These are phyloP conservation scores for Rhizoctonia solani DNA, from an alignment of 1,284 basidiomycete species.

Conservation along the genomic window DNA sequence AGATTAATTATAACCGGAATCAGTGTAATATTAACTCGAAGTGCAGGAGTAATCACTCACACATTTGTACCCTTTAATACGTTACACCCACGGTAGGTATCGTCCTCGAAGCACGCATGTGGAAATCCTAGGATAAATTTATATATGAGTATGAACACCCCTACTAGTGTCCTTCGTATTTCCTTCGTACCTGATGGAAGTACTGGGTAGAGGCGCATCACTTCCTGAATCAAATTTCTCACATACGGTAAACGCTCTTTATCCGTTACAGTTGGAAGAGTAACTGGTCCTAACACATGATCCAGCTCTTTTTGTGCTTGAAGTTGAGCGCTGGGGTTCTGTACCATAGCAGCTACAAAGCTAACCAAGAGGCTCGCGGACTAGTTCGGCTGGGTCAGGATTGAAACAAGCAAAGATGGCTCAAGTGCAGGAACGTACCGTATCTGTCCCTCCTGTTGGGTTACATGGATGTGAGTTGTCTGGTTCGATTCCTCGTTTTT, in stretches of 20 bases:
- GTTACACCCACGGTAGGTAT: constrained; percentile 1
- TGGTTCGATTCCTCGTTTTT: not conserved
- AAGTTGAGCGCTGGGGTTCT: constrained; percentile 41
- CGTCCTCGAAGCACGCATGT: constrained; percentile 10
- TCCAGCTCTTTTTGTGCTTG: constrained; percentile 46
- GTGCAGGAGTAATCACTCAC: no score
- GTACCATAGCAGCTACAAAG: constrained; percentile 42
- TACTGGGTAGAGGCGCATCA: constrained; percentile 44
- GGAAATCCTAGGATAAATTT: not conserved
- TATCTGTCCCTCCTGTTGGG: not conserved
- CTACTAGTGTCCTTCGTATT: not conserved
- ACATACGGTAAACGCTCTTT: constrained; percentile 43
- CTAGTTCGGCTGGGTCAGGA: not conserved
- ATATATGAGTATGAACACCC: not conserved
- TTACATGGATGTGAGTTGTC: no score
- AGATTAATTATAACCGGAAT: no score
- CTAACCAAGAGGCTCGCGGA: constrained; percentile 10
- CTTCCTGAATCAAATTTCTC: constrained; percentile 44
- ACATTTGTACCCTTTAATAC: constrained; percentile 4
- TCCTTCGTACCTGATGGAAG: constrained; percentile 36
- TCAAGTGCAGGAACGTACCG: not conserved
- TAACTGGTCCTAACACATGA: constrained; percentile 40
- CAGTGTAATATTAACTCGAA: no score
- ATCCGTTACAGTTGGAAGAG: constrained; percentile 45
- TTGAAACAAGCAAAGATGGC: not conserved